Conservation (phyloP, 1,284 basidiomycete genomes). For the Neonothopanus nambi region DNA sequence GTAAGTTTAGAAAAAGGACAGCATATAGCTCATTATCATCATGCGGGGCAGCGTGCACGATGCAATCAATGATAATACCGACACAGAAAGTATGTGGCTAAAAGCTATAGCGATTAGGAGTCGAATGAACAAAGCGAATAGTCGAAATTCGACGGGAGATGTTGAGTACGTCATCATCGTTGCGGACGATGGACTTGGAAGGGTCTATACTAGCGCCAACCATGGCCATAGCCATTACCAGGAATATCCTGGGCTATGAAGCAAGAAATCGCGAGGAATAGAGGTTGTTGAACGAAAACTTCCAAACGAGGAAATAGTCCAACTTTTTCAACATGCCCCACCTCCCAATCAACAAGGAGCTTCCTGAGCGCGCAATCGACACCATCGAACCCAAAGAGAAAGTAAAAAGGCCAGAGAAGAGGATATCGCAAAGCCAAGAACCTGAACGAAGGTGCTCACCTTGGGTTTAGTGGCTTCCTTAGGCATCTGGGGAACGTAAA, state of each 20-base stretch:
- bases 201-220: neutral
- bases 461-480: slow-evolving; percentile 78
- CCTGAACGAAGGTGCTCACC: slow-evolving; percentile 42
- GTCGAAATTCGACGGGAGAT: slow-evolving; percentile 1
- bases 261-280: slow-evolving; percentile 2
- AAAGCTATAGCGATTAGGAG: neutral
- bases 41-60: neutral
- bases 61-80: too few species aligned
- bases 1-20: too few species aligned
- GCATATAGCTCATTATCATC: too few species aligned
- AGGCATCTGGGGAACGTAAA: slow-evolving; percentile 63
- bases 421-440: slow-evolving; percentile 17
- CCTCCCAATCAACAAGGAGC: slow-evolving; percentile 8
- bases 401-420: slow-evolving; percentile 16
- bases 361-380: slow-evolving; percentile 6
- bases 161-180: slow-evolving; percentile 16
- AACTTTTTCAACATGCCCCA: slow-evolving; percentile 6
- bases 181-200: slow-evolving; percentile 7
- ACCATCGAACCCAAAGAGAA: slow-evolving; percentile 5
- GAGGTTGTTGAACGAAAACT: slow-evolving; percentile 13
- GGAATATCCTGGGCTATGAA: neutral
- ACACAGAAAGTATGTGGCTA: too few species aligned
- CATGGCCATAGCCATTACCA: slow-evolving; percentile 2
- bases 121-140: neutral
- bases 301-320: slow-evolving; percentile 17